Base-by-base conservation (phyloP, 2,329 filamentous ascomycete species). In the Blastomyces emzantsi region DNA sequence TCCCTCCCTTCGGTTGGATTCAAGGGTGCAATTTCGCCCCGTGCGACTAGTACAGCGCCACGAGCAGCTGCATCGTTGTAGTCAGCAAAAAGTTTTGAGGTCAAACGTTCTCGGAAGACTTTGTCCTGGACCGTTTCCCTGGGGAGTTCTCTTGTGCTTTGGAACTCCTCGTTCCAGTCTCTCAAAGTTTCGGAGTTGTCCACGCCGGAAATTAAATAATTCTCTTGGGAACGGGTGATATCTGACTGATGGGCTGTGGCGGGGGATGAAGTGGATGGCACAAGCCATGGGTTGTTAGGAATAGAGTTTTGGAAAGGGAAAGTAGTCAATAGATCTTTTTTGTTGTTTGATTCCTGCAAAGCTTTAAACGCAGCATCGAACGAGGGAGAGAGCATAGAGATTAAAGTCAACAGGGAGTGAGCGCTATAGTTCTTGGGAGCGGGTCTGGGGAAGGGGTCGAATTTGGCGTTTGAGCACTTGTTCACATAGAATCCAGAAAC, bases 161-260 rank as follows among this genome's bases (percentile, higher is more conserved):
- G 94, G 73, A 99, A 96, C 74, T 99, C 94, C 76, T 99, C 94
- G 71, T 99, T 99, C 93, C 95, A 99, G 76, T 99, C 94, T 64
- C 94, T 87, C 67, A 99, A 81, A 4, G 92, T 96, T 73, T 99
- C 94, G 0, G 91, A 90, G 74, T 93, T 96, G 72, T 99, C 94
- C 33, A 92, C 87, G 39, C 95, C 95, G 25, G 90, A 85, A 65
- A 97, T 87, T 65, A 99, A 81, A 73, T 90, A 97, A 59, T 89
- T 90, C 80, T 99, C 94, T 77, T 99, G 94, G 28, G 92, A 90
- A 63, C 95, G 86, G 28, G 92, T 90, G 66, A 92, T 84, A 74
- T 99, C 94, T 30, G 92, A 76, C 71, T 88, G 85, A 75, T 99
- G 94, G 64, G 85, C 80, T 71, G 83, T 87, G 66, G 87, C 77